Conservation (phyloP, 192 early-diverging fungal genomes). For the Neocallimastix lanati region DNA sequence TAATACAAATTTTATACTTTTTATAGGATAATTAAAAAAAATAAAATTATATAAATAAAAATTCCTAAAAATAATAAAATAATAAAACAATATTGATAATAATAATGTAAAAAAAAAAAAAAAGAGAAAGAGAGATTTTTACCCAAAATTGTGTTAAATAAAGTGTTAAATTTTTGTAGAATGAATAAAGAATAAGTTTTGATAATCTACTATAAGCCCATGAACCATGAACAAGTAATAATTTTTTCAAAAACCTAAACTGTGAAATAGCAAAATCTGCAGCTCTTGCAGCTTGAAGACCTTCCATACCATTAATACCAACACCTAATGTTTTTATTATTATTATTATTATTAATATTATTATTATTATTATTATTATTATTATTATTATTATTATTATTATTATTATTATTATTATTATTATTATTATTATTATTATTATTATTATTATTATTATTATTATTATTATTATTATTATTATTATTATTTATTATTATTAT, state of each 20-base stretch:
- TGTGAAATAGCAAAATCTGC: slow-evolving; percentile 98
- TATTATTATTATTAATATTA: too few species aligned
- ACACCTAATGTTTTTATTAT: slow-evolving; percentile 30
- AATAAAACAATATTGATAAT: too few species aligned
- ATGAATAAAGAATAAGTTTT: slow-evolving; percentile 92
- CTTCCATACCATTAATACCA: slow-evolving; percentile 90
- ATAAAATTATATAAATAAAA: too few species aligned
- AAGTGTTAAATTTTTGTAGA: slow-evolving; percentile 98
- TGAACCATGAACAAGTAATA: slow-evolving; percentile 86
- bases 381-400: neutral
- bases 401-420: neutral
- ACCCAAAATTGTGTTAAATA: slow-evolving; percentile 96
- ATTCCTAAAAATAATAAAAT: too few species aligned
- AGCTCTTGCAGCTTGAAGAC: slow-evolving; percentile 86
- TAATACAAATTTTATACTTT: too few species aligned
- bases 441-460: neutral
- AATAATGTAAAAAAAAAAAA: too few species aligned
- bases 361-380: neutral
- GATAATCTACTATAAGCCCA: slow-evolving; percentile 92
- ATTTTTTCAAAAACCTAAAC: slow-evolving; percentile 83
- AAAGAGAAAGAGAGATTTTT: too few species aligned
- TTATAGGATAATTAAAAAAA: too few species aligned
- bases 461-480: neutral
- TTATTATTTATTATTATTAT: too few species aligned
- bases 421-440: neutral